These are phyloP conservation scores for Yamadazyma takamatsuzukensis DNA, from an alignment of 805 yeast genomes.

Conservation along the genomic window DNA sequence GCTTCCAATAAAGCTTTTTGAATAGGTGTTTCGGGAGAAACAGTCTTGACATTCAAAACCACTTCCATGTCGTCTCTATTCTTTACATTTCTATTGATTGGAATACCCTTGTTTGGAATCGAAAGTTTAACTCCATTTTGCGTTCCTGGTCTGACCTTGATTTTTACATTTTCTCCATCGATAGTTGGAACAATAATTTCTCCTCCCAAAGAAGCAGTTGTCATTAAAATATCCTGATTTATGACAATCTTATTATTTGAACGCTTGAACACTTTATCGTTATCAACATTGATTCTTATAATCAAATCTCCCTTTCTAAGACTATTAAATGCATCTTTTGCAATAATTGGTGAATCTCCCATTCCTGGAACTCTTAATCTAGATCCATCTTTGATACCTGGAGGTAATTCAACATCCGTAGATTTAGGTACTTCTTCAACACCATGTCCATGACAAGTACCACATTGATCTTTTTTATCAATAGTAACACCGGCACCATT, in stretches of 20 bases:
- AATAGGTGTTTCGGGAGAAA: constrained; percentile 74
- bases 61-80: constrained; percentile 81
- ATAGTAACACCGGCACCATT: constrained; percentile 84
- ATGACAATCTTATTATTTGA: constrained; percentile 63
- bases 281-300: constrained; percentile 72
- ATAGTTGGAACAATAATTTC: constrained; percentile 86
- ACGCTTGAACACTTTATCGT: constrained; percentile 69
- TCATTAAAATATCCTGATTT: constrained; percentile 73
- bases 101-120: constrained; percentile 86
- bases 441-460: constrained; percentile 85
- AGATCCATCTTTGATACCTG: constrained; percentile 85
- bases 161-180: constrained; percentile 69
- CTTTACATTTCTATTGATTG: constrained; percentile 48
- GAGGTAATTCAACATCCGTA: constrained; percentile 82
- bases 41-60: constrained; percentile 63
- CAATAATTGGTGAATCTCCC: constrained; percentile 82
- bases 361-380: constrained; percentile 79
- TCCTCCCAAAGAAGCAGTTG: constrained; percentile 97
- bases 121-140: constrained; percentile 71
- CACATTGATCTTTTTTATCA: constrained; percentile 66
- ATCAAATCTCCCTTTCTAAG: constrained; percentile 83
- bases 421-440: constrained; percentile 62
- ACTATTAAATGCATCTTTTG: constrained; percentile 66
- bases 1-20: constrained; percentile 91
- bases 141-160: constrained; percentile 82